These are phyloP conservation scores for Irpex lacteus DNA, from an alignment of 1,284 basidiomycete species.

Conservation along the genomic window DNA sequence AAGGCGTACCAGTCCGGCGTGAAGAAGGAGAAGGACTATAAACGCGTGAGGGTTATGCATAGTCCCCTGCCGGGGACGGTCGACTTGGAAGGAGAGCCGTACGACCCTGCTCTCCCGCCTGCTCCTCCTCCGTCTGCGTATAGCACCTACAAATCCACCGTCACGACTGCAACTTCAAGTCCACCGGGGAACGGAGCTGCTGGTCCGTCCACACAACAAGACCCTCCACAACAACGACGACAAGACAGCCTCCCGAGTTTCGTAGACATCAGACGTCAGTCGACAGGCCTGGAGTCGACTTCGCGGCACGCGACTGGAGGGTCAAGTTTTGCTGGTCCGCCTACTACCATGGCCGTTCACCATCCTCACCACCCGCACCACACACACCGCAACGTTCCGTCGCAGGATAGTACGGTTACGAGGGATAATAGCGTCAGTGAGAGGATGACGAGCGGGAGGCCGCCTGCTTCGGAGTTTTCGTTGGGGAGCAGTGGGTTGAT, in stretches of 20 bases:
- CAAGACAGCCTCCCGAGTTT: slow-evolving; percentile 14
- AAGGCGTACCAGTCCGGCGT: slow-evolving; percentile 16
- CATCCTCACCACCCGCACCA: not conserved
- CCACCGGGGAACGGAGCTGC: too few species aligned
- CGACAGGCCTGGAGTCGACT: not conserved
- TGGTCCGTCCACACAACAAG: too few species aligned
- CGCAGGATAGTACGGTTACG: not conserved
- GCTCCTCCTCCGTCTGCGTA: not conserved
- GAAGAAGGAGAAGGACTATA: slow-evolving; percentile 19
- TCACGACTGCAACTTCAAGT: not conserved
- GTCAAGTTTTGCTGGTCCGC: not conserved
- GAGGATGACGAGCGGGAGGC: not conserved
- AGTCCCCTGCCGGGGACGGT: slow-evolving; percentile 1
- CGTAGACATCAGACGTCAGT: slow-evolving; percentile 12
- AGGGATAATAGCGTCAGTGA: not conserved
- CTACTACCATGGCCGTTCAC: not conserved
- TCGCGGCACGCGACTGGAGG: not conserved
- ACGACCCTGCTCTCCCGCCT: not conserved
- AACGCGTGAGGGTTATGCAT: slow-evolving; percentile 9
- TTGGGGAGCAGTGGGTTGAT: slow-evolving; percentile 12
- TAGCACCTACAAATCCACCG: not conserved
- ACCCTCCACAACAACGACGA: not conserved
- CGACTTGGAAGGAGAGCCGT: slow-evolving; percentile 12
- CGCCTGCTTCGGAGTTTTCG: slow-evolving; percentile 14
- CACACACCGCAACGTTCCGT: not conserved